These are phyloP conservation scores for Fonsecaea multimorphosa DNA, from an alignment of 2,329 filamentous ascomycete genomes.

Conservation along the genomic window DNA sequence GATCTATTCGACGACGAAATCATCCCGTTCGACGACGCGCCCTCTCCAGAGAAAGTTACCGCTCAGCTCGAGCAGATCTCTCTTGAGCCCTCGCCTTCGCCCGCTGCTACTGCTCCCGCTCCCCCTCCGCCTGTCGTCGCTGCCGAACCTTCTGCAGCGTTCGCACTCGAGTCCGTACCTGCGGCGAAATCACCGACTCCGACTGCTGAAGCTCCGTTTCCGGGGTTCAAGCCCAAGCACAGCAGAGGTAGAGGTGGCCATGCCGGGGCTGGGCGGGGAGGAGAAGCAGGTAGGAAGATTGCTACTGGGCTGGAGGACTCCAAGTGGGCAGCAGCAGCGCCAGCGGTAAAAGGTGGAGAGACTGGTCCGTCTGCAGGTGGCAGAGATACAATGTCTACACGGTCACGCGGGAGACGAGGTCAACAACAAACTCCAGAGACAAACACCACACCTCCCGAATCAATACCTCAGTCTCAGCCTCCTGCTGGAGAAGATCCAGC, in stretches of 20 bases:
- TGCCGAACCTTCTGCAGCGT: slow-evolving; percentile 2
- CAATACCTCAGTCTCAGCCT: neutral
- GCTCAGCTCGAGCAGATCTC: slow-evolving; percentile 32
- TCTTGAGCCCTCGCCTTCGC: slow-evolving; percentile 20
- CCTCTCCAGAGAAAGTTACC: slow-evolving; percentile 38
- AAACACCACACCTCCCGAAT: slow-evolving; percentile 28
- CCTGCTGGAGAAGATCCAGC: neutral
- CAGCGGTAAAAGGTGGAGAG: slow-evolving; percentile 20
- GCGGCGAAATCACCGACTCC: neutral
- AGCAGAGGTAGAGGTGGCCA: slow-evolving; percentile 24
- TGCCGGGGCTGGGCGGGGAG: slow-evolving; percentile 16
- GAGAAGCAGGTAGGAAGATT: slow-evolving; percentile 25
- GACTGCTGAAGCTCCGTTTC: neutral
- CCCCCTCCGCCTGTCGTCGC: slow-evolving; percentile 15
- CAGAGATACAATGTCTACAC: neutral
- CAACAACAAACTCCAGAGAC: slow-evolving; percentile 23
- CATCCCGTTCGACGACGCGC: slow-evolving; percentile 49
- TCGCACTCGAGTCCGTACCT: neutral
- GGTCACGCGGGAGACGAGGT: neutral
- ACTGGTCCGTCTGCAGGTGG: neutral
- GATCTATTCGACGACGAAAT: slow-evolving; percentile 60
- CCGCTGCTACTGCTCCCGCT: neutral
- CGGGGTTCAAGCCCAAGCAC: slow-evolving; percentile 24
- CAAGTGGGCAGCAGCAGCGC: slow-evolving; percentile 34
- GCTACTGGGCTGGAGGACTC: slow-evolving; percentile 36